Evolutionary conservation across 129 eudicot species (phyloP).

Genomic region (Escallonia herrerae): DNA sequence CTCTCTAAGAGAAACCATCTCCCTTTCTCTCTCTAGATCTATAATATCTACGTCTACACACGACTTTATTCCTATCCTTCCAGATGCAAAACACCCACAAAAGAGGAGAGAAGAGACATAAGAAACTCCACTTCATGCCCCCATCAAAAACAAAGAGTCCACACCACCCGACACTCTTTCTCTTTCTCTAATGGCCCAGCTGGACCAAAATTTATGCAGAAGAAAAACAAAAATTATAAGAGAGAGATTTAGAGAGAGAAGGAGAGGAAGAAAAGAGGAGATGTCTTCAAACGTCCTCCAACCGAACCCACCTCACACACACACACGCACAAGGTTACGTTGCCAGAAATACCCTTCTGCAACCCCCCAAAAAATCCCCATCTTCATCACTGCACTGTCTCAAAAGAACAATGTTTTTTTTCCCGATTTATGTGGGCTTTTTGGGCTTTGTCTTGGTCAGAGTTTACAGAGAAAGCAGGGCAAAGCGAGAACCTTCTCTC

Average conservation of each 20-base stretch:
- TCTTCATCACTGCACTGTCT: constrained; percentile 76
- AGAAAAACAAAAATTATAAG: constrained; percentile 28
- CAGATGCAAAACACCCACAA: constrained; percentile 2
- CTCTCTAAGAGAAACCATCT: constrained; percentile 9
- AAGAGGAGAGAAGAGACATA: constrained; percentile 20
- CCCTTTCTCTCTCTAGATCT: constrained; percentile 27
- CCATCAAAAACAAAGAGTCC: constrained; percentile 41
- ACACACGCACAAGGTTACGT: constrained; percentile 16
- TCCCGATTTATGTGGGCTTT: constrained; percentile 64
- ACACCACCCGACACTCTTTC: constrained; percentile 26
- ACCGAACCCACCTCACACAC: constrained; percentile 50
- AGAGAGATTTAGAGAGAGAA: constrained; percentile 19
- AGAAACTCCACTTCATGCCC: constrained; percentile 22
- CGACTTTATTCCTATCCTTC: not conserved
- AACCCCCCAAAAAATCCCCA: constrained; percentile 58
- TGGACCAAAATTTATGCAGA: constrained; percentile 52
- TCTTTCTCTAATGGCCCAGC: constrained; percentile 64
- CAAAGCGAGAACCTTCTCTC: constrained; percentile 55
- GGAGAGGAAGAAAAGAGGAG: constrained; percentile 4
- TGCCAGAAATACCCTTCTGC: constrained; percentile 88
- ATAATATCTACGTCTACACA: not conserved
- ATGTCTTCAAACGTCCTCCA: constrained; percentile 43
- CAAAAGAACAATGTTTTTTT: constrained; percentile 21
- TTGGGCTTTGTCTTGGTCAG: constrained; percentile 69
- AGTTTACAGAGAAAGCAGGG: constrained; percentile 52